A percentile compares a stretch with the other conserved stretches of the same genome.
Evolutionary conservation across 2,329 filamentous ascomycete genomes (phyloP).

Genomic region (Calonectria pseudoturangicola): DNA sequence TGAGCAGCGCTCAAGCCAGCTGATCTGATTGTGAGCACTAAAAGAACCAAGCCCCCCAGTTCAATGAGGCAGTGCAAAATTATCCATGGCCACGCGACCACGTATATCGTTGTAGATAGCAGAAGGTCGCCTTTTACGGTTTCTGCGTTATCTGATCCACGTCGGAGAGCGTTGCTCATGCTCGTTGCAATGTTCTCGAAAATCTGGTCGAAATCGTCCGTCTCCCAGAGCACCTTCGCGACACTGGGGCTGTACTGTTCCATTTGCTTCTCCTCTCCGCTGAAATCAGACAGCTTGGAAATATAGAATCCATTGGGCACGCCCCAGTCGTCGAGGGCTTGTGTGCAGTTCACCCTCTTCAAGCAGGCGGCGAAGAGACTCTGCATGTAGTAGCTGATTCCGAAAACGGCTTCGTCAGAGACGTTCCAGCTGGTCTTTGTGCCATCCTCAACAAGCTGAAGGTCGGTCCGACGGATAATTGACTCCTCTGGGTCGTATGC

Average conservation of each 20-base stretch:
- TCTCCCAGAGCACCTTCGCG: slow-evolving; percentile 36
- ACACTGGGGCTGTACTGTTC: slow-evolving; percentile 35
- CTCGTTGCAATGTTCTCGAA: slow-evolving; percentile 41
- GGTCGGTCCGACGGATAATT: slow-evolving; percentile 17
- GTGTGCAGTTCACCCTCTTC: slow-evolving; percentile 32
- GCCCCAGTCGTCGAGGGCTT: slow-evolving; percentile 34
- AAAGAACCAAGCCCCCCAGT: slow-evolving; percentile 26
- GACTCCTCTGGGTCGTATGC: slow-evolving; percentile 38
- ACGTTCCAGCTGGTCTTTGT: slow-evolving; percentile 35
- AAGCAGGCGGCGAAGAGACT: slow-evolving; percentile 39
- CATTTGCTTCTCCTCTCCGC: slow-evolving; percentile 6
- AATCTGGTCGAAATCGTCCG: slow-evolving; percentile 10
- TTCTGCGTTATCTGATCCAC: slow-evolving; percentile 22
- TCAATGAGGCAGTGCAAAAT: slow-evolving; percentile 35
- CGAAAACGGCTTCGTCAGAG: slow-evolving; percentile 35
- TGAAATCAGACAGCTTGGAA: background rate
- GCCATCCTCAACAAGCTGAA: slow-evolving; percentile 10
- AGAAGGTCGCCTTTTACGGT: slow-evolving; percentile 17
- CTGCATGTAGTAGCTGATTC: slow-evolving; percentile 44
- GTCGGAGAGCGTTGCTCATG: slow-evolving; percentile 43
- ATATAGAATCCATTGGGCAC: slow-evolving; percentile 42
- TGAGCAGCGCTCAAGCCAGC: slow-evolving; percentile 4
- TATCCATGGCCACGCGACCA: slow-evolving; percentile 42
- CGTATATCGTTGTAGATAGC: slow-evolving; percentile 34
- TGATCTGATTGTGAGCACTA: slow-evolving; percentile 29